phyloP scores from a whole-genome alignment of 768 basidiomycete genomes.

The Rhodotorula taiwanensis region DNA sequence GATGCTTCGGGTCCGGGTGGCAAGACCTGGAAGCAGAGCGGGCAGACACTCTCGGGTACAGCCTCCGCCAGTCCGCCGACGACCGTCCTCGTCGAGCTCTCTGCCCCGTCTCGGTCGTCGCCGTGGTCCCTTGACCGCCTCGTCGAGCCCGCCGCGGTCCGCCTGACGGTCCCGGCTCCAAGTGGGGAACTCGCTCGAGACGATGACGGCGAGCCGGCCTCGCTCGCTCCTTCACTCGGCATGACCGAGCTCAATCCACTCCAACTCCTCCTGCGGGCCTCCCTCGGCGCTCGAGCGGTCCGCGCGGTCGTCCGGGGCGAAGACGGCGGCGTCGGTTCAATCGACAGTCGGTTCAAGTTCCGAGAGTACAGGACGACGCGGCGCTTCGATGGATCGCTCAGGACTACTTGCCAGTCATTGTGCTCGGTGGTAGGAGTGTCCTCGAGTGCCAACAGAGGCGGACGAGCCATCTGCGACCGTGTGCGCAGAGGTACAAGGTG shows the following conservation, averaged over 20 bases:
- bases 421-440: background rate
- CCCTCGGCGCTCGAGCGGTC: background rate
- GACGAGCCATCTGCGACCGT: background rate
- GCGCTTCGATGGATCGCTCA: slow-evolving; percentile 3
- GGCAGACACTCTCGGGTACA: slow-evolving; percentile 11
- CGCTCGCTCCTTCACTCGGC: background rate
- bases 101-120: too few relatives aligned
- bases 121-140: background rate
- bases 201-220: background rate
- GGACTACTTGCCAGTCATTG: slow-evolving; percentile 15
- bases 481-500: too few relatives aligned
- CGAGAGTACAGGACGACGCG: slow-evolving; percentile 24
- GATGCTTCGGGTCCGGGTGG: background rate
- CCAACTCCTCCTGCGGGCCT: background rate
- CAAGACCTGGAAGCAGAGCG: slow-evolving; percentile 18
- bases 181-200: background rate
- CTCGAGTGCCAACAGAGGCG: background rate
- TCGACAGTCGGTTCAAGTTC: background rate
- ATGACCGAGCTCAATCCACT: background rate
- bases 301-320: background rate
- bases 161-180: background rate
- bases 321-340: background rate
- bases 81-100: background rate
- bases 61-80: background rate
- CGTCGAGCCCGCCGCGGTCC: background rate